Evolutionary conservation across 129 eudicot species (phyloP), one percentile per base, ranked within the genome.

Genomic region (Flaveria sonorensis): DNA sequence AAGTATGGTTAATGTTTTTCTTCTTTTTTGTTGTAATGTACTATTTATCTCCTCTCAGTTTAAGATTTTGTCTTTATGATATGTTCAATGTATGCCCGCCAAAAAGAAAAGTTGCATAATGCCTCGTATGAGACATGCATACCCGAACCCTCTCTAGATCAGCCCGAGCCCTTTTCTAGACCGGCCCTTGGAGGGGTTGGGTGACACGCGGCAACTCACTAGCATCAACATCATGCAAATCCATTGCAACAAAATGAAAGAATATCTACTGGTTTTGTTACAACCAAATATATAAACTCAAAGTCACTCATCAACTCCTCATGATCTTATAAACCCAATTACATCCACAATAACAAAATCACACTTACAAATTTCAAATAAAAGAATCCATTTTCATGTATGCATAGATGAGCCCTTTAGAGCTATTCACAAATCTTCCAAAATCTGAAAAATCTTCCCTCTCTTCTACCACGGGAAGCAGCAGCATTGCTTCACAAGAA

Each of bases 401-500:
- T 51, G 69, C 81, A 72, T 59, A 66, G 51, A 66, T 71, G 86
- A 81, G 87, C 62, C 80, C 78, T 76, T 78, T 71, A 40, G 60
- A 64, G 78, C 79, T 83, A 86, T 81, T 77, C 76, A 86, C 87
- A 86, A 57, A 73, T 61, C 74, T 74, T 72, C 61, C 76, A 65
- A 68, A 71, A 46, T 61, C 79, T 50, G 74, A 77, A 72, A 36
- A 36, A 63, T 62, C 23, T 30, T 16, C 23, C 1, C 52, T 80
- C 74, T 76, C 85, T 56, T 80, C 65, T 9, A 68, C 89, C 84
- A 88, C 7, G 87, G 77, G 65, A 85, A 85, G 81, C 89, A 88
- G 48, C 72, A 64, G 56, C 77, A 57, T 51, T 75, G 65, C 68
- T 72, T 28, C 24, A 82, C 32, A 76, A 55, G 23, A 45, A 77